phyloP scores from a whole-genome alignment of 257 asterid species.

The Ehretia macrophylla region DNA sequence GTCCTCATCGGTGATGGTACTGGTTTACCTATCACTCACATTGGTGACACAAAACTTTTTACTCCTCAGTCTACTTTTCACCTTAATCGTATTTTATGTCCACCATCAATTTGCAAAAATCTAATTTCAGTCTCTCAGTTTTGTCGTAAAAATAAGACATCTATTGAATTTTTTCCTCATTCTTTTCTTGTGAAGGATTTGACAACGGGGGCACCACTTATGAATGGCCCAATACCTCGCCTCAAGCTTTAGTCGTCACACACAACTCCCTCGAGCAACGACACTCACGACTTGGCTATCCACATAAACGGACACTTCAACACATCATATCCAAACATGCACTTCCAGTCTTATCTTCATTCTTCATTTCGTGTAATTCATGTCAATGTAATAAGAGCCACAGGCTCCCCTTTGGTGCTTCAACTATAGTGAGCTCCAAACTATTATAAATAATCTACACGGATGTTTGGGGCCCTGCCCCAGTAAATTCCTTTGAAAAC shows the following conservation, averaged over 20 bases:
- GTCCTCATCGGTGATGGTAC: neutral
- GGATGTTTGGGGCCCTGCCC: conserved; percentile 5
- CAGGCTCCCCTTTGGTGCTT: too few species aligned
- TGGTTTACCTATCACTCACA: neutral
- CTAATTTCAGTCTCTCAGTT: neutral
- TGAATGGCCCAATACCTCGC: neutral
- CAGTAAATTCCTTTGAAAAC: neutral
- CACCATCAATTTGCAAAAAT: neutral
- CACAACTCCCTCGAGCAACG: neutral
- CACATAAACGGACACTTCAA: neutral
- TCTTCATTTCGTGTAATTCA: neutral
- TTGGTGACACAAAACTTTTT: neutral
- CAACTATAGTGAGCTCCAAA: too few species aligned
- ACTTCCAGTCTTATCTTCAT: neutral
- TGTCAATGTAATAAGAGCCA: too few species aligned
- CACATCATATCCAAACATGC: neutral
- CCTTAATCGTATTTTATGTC: neutral
- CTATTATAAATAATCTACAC: neutral
- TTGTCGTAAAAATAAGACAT: neutral
- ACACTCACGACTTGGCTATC: neutral
- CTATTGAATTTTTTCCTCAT: neutral
- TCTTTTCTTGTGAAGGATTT: neutral
- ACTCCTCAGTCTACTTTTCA: neutral
- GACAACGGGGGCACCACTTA: neutral
- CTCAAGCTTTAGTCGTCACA: neutral